Evolutionary conservation across 306 rosid species (phyloP).

Genomic region (Urtica urens): DNA sequence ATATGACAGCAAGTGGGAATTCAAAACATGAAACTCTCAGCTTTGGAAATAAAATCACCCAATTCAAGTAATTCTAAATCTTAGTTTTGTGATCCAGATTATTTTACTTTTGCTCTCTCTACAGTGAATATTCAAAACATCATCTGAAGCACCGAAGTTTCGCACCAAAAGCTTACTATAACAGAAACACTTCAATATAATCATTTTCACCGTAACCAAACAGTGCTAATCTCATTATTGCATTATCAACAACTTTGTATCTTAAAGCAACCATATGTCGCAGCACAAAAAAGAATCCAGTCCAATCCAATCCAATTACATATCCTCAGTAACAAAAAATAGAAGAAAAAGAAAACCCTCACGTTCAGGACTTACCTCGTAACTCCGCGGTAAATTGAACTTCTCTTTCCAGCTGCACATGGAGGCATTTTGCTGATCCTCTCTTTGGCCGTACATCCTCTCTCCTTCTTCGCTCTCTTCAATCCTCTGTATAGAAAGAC

Average conservation of each 20-base stretch:
- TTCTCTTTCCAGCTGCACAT: slow-evolving; percentile 91
- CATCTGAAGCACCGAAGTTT: background rate
- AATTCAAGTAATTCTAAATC: background rate
- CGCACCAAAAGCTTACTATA: no score
- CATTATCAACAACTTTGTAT: background rate
- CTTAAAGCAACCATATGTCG: background rate
- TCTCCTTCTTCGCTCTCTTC: slow-evolving; percentile 85
- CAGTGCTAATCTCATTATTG: background rate
- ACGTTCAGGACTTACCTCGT: slow-evolving; percentile 62
- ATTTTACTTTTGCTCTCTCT: background rate
- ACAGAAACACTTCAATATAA: background rate
- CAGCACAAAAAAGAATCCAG: background rate
- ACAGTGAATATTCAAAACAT: background rate
- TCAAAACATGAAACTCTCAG: background rate
- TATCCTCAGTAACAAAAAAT: slow-evolving; percentile 12
- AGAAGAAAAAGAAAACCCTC: background rate
- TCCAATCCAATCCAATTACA: no score
- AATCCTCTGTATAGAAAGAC: slow-evolving; percentile 60
- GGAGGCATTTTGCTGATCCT: slow-evolving; percentile 99
- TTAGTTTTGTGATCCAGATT: background rate
- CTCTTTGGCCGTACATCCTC: slow-evolving; percentile 96
- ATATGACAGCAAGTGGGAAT: background rate
- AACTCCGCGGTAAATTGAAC: slow-evolving; percentile 97
- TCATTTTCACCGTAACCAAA: background rate
- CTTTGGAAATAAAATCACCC: background rate